phyloP scores from a whole-genome alignment of 495 filamentous ascomycete genomes.

The Echria macrotheca region DNA sequence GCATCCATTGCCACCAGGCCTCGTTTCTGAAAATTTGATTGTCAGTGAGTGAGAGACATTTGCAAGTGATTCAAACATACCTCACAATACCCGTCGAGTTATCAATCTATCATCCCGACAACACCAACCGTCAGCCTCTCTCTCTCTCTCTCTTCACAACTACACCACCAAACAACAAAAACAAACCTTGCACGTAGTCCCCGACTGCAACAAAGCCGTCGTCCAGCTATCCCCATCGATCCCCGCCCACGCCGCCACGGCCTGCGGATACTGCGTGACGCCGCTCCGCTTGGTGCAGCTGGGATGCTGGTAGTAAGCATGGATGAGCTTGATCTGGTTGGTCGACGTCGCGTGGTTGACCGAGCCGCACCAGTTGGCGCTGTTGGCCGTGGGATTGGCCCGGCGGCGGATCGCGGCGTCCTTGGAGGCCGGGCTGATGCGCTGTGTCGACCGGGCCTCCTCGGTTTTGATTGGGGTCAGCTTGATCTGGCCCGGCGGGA shows the following conservation, averaged over 20 bases:
- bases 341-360: constrained; percentile 16
- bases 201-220: constrained; percentile 22
- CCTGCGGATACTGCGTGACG: constrained; percentile 20
- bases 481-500: constrained; percentile 23
- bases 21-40: constrained; percentile 20
- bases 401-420: constrained; percentile 7
- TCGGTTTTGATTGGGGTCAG: constrained; percentile 20
- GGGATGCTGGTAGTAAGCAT: constrained; percentile 23
- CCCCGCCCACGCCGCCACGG: constrained; percentile 25
- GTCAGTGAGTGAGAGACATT: too few relatives aligned
- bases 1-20: constrained; percentile 31
- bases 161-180: too few relatives aligned
- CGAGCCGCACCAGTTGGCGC: constrained; percentile 30
- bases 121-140: too few relatives aligned
- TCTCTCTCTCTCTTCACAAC: too few relatives aligned
- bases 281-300: constrained; percentile 19
- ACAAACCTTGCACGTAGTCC: constrained; percentile 27
- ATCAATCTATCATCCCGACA: constrained; percentile 12
- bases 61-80: not conserved
- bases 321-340: constrained; percentile 24
- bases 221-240: constrained; percentile 26
- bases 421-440: not conserved
- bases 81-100: constrained; percentile 17
- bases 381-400: constrained; percentile 14
- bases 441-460: constrained; percentile 2